Conservation (phyloP, 2,329 filamentous ascomycete species). For the Aureobasidium sp. region DNA sequence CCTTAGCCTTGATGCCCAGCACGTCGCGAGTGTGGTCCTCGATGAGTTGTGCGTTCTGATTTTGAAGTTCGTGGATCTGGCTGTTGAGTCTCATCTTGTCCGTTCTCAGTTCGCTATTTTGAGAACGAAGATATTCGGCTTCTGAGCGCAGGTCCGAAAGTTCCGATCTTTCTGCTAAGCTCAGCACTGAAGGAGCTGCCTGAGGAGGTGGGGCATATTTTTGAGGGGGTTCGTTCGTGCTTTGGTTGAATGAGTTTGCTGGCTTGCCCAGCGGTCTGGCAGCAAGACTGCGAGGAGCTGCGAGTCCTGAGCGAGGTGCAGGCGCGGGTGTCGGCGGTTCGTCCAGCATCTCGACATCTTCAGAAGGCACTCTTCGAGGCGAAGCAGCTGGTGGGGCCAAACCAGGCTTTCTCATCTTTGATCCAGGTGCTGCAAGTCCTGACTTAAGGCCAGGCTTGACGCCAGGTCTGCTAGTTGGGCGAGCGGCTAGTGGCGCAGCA, state of each 20-base stretch:
- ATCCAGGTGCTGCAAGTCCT: conserved; percentile 30
- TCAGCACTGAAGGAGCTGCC: conserved; percentile 53
- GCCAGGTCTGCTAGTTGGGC: conserved; percentile 48
- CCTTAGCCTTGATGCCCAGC: conserved; percentile 90
- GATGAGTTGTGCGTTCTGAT: conserved; percentile 92
- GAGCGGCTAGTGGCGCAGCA: conserved; percentile 50
- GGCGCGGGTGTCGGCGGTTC: conserved; percentile 29
- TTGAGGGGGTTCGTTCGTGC: conserved; percentile 25
- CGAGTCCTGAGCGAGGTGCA: conserved; percentile 33
- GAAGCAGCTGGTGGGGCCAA: conserved; percentile 25
- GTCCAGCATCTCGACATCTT: conserved; percentile 44
- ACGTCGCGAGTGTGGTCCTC: conserved; percentile 96
- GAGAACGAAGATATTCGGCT: conserved; percentile 68
- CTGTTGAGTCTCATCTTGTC: conserved; percentile 76
- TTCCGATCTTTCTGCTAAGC: conserved; percentile 80
- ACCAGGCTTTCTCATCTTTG: conserved; percentile 38
- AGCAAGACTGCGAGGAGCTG: conserved; percentile 60
- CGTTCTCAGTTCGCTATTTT: conserved; percentile 72
- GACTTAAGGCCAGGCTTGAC: conserved; percentile 38
- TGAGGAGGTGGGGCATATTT: conserved; percentile 34
- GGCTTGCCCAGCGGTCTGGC: conserved; percentile 80
- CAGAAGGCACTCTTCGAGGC: conserved; percentile 34
- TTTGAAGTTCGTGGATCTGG: conserved; percentile 89
- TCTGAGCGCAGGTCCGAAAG: conserved; percentile 79
- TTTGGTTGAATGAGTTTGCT: conserved; percentile 53